Evolutionary conservation across 208 protist genomes (phyloP).

Genomic region (Crithidia mellificae): DNA sequence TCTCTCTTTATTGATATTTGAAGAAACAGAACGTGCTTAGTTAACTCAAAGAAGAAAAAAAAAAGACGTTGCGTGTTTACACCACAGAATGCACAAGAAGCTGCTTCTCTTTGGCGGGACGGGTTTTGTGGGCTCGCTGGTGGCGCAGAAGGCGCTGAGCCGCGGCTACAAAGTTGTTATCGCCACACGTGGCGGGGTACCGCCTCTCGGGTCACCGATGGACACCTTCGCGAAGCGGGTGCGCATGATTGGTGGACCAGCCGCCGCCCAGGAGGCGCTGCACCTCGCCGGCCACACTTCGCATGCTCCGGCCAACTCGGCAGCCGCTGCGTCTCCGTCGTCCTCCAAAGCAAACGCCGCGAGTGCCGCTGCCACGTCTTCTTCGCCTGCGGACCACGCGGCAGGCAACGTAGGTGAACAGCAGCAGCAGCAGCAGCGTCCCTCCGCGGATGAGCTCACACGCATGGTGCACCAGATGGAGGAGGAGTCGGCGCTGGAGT

Average conservation of each 20-base stretch:
- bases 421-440: no score
- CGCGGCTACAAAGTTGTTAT: slow-evolving; percentile 70
- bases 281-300: neutral
- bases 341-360: neutral
- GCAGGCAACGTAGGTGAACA: no score
- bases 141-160: slow-evolving; percentile 60
- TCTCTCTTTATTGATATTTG: no score
- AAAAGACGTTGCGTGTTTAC: neutral
- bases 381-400: neutral
- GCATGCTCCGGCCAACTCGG: no score
- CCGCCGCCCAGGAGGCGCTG: slow-evolving; percentile 39
- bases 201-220: slow-evolving; percentile 43
- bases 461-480: slow-evolving; percentile 23
- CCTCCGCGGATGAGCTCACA: slow-evolving; percentile 26
- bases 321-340: no score
- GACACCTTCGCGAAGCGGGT: slow-evolving; percentile 40
- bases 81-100: slow-evolving; percentile 51
- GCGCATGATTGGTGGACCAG: slow-evolving; percentile 40
- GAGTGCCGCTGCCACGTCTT: neutral
- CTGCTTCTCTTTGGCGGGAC: slow-evolving; percentile 86
- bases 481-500: slow-evolving; percentile 48
- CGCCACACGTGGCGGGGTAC: slow-evolving; percentile 61
- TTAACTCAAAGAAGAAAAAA: neutral
- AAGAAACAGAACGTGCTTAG: neutral
- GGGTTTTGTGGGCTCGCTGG: slow-evolving; percentile 72